Conservation (phyloP, 306 rosid species). For the Cicer pinnatifidum region DNA sequence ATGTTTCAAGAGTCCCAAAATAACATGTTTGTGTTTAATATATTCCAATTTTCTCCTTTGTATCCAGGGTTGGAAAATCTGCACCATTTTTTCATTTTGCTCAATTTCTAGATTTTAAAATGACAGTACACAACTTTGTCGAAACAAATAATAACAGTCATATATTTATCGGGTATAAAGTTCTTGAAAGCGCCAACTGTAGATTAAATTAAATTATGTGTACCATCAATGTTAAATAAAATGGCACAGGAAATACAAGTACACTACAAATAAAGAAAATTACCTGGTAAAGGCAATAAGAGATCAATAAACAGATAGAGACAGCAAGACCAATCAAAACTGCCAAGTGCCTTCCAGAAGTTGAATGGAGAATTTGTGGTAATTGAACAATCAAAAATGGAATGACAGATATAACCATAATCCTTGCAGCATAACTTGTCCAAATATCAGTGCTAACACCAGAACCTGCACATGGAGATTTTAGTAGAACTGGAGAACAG, state of each 20-base stretch:
- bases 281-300: conserved; percentile 90
- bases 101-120: conserved; percentile 30
- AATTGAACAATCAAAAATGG: conserved; percentile 89
- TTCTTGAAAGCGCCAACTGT: conserved; percentile 5
- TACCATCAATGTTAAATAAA: conserved; percentile 17
- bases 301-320: conserved; percentile 56
- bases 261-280: conserved; percentile 22
- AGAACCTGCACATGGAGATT: conserved; percentile 68
- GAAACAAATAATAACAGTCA: not conserved
- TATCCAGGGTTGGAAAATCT: conserved; percentile 95
- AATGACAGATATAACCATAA: conserved; percentile 75
- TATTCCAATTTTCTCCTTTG: conserved; percentile 71
- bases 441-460: conserved; percentile 95
- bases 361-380: conserved; percentile 76
- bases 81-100: conserved; percentile 41
- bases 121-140: not conserved
- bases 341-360: conserved; percentile 75
- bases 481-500: conserved; percentile 18
- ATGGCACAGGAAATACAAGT: not conserved
- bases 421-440: conserved; percentile 87
- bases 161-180: conserved; percentile 33
- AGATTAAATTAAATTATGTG: not conserved
- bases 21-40: conserved; percentile 76
- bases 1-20: conserved; percentile 69
- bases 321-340: conserved; percentile 75